These are phyloP conservation scores for Claviceps pusilla DNA, from an alignment of 2,329 filamentous ascomycete species.

Conservation along the genomic window DNA sequence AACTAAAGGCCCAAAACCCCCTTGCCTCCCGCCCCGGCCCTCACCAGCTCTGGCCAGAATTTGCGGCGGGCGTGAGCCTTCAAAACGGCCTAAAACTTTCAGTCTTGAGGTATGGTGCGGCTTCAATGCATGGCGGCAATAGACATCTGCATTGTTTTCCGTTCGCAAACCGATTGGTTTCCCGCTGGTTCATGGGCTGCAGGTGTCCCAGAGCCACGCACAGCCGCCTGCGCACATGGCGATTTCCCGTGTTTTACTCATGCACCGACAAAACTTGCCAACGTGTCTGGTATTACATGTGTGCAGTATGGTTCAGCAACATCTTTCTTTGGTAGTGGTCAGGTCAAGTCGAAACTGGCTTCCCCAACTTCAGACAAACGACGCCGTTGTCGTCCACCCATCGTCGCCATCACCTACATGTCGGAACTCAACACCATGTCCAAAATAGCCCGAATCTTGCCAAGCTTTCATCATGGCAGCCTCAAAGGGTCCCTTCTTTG, in stretches of 20 bases:
- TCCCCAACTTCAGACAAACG: slow-evolving; percentile 30
- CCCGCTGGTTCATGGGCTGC: slow-evolving; percentile 8
- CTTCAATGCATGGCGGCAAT: background rate
- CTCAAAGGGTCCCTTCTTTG: slow-evolving; percentile 78
- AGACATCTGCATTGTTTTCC: background rate
- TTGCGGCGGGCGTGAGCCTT: background rate
- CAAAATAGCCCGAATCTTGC: slow-evolving; percentile 86
- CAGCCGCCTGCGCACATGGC: slow-evolving; percentile 2
- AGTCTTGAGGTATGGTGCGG: background rate
- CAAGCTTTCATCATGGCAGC: slow-evolving; percentile 74
- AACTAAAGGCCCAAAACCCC: background rate
- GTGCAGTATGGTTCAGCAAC: background rate
- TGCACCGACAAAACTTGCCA: background rate
- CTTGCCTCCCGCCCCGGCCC: background rate
- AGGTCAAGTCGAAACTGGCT: background rate
- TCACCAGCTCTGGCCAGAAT: background rate
- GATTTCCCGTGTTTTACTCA: background rate
- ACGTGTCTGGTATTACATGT: background rate
- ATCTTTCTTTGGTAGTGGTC: background rate
- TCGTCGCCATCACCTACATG: slow-evolving; percentile 36
- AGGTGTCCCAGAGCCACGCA: slow-evolving; percentile 4
- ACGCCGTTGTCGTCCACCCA: slow-evolving; percentile 35
- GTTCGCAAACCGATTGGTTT: background rate
- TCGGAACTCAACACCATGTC: slow-evolving; percentile 70
- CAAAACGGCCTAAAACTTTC: background rate